Percentiles rank a stretch among this genome's conserved stretches.
Conservation (phyloP, 768 basidiomycete genomes). For the Floccularia luteovirens region DNA sequence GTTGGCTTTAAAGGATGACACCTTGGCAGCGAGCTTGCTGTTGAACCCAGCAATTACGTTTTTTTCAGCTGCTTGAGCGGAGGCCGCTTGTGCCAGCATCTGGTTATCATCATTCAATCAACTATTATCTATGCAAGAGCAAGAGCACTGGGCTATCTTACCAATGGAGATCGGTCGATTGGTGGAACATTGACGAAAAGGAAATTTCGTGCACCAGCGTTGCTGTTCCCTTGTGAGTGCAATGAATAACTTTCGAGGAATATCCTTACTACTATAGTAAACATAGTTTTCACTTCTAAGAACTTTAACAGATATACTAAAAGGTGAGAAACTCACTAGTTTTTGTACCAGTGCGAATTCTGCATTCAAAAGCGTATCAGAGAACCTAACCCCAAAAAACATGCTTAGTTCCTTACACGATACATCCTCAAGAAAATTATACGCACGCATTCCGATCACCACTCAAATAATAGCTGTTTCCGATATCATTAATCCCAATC, state of each 20-base stretch:
- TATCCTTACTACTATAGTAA: slow-evolving; percentile 21
- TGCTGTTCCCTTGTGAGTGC: no score
- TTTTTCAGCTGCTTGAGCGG: slow-evolving; percentile 31
- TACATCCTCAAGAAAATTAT: background rate
- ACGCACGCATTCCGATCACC: slow-evolving; percentile 45
- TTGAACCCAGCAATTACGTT: slow-evolving; percentile 46
- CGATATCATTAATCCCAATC: slow-evolving; percentile 70
- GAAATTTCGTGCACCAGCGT: slow-evolving; percentile 49
- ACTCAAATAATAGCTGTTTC: slow-evolving; percentile 38
- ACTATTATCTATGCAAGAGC: background rate
- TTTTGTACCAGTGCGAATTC: slow-evolving; percentile 45
- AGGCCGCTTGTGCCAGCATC: slow-evolving; percentile 39
- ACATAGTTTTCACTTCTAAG: slow-evolving; percentile 8
- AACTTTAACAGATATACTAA: background rate
- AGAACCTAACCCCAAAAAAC: slow-evolving; percentile 19
- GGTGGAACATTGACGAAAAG: slow-evolving; percentile 37
- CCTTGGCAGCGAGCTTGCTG: slow-evolving; percentile 32
- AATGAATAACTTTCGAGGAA: no score
- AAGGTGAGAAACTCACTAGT: slow-evolving; percentile 23
- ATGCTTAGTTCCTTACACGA: background rate
- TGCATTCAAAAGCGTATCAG: slow-evolving; percentile 36
- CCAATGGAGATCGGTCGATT: slow-evolving; percentile 34
- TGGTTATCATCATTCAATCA: slow-evolving; percentile 10
- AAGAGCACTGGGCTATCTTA: slow-evolving; percentile 13
- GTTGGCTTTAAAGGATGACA: slow-evolving; percentile 30